Percentiles rank a stretch among this genome's conserved stretches.
Evolutionary conservation across 225 moss, liverwort and hornwort genomes (phyloP).

Genomic region (Lunularia cruciata): DNA sequence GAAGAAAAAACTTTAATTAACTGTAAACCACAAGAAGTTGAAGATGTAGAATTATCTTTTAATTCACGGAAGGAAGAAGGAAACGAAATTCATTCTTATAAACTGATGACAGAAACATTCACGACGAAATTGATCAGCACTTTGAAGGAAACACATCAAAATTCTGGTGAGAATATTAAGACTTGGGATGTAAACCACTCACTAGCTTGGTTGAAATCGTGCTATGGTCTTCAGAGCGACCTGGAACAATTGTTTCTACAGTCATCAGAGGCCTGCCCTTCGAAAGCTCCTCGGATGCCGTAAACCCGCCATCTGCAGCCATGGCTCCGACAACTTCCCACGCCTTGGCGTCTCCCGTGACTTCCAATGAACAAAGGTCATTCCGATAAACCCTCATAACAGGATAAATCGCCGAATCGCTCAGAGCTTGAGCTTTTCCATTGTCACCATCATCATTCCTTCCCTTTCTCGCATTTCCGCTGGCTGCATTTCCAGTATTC

Average conservation of each 20-base stretch:
- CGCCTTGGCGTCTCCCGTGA: conserved; percentile 72
- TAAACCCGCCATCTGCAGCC: conserved; percentile 81
- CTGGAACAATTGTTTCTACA: conserved; percentile 76
- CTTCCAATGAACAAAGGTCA: conserved; percentile 61
- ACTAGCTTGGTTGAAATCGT: conserved; percentile 77
- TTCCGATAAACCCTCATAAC: conserved; percentile 69
- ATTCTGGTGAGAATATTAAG: too few relatives aligned
- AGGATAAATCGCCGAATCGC: conserved; percentile 46
- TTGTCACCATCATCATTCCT: conserved; percentile 31
- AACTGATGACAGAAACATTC: too few relatives aligned
- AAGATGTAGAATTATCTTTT: too few relatives aligned
- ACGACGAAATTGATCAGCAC: too few relatives aligned
- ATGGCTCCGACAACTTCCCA: conserved; percentile 66
- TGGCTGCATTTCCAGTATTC: conserved; percentile 24
- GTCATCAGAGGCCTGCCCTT: conserved; percentile 68
- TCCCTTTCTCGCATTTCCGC: conserved; percentile 24
- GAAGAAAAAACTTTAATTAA: background rate
- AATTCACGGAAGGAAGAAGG: too few relatives aligned
- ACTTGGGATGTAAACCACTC: conserved; percentile 4
- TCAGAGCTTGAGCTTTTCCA: conserved; percentile 38
- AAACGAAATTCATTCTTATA: too few relatives aligned
- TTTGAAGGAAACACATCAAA: too few relatives aligned
- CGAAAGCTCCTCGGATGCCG: conserved; percentile 74
- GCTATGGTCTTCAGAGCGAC: conserved; percentile 60
- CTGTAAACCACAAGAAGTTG: too few relatives aligned